Evolutionary conservation across 139 green algal genomes (phyloP), one percentile per base, ranked within the genome.

Genomic region (Tetraselmis striata): DNA sequence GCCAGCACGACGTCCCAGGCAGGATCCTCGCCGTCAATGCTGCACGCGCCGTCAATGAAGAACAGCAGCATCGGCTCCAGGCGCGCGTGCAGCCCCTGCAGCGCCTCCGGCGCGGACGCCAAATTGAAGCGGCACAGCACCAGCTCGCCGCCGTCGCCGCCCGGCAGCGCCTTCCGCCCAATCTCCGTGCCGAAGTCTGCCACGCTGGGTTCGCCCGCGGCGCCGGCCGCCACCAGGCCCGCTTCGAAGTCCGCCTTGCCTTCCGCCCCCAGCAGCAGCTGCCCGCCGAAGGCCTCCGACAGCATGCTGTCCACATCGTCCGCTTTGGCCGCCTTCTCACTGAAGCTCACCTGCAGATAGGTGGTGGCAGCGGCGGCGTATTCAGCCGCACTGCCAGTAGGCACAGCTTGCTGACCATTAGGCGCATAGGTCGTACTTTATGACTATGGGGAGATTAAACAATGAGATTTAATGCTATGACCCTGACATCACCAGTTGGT

Each of bases 41-140:
- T 77, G 29, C 78, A 89, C 23, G 92, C 92, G 28, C 87, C 94
- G 79, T 98, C 95, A 28, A 98, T 91, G 67, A 93, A 96, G 83
- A 98, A 97, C 11, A 95, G 82, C 59, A 97, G 89, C 79, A 97
- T 87, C 29, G 93, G 90, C 88, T 98, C 85, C 81, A 97, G 27
- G 26, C 93, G 85, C 1, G 59, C 83, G 83, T 98, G 95, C 76
- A 96, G 84, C 1, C 86, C 91, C 90, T 94, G n/a, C 27, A 67
- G 45, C 29, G 11, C 5, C 76, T 79, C 76, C 76, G 76, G 76
- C 22, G 76, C 29, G 29, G 11, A 27, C 5, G 76, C 29, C 76
- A 31, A 22, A 18, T 31, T 79, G 76, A 79, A 67, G 45, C 45
- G 45, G 5, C 11, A 25, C 11, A 67, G 45, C 45, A 67, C 45